Base-by-base conservation (phyloP, 768 basidiomycete species). In the Mycena vitilis region DNA sequence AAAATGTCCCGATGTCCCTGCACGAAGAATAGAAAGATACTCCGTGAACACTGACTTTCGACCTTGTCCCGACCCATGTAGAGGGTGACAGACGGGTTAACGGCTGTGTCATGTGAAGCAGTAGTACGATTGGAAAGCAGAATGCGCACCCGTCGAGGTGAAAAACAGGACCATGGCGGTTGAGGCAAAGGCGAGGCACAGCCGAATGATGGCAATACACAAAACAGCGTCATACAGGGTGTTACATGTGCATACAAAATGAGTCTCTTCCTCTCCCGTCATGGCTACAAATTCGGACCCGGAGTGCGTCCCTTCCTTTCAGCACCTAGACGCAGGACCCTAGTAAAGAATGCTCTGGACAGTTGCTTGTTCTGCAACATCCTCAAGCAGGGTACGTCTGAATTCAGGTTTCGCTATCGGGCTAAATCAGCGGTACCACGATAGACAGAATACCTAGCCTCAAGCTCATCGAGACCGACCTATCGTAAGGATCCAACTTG, bases 61-160 rank as follows among this genome's bases (percentile, higher is more conserved):
- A 95, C 91, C 82, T 99, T 99, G 86, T 99, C 97, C 77, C 89
- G 90, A 36, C 97, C 96, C 96, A 98, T 98, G 80, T 97, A 98
- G 64, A 98, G 82, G 34, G 81, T 87, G 10, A 84, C 89, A 1
- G 93, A 82, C 2, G 95, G 94, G 52, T 71, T 70, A 30, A 74
- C 15, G 38, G 49, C 61, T 59, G 40, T 34, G 42, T 49, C 10
- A 20, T 36, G 45, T 36, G 12, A 58, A 18, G 6, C 51, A 60
- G 78, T 34, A 30, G 70, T 23, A 83, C 84, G 85, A 30, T 81
- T 81, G 10, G 90, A 1, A 87, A 84, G 78, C 89, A 91, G 81
- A 87, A n/a, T 88, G 59, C 73, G 53, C 68, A 83, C 85, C 80
- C 34, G 77, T 79, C 10, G 84, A 85, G 54, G 80, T 82, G 76